Evolutionary conservation across 768 basidiomycete genomes (phyloP), one percentile per base, ranked within the genome.

Genomic region (Daedaleopsis sinensis): DNA sequence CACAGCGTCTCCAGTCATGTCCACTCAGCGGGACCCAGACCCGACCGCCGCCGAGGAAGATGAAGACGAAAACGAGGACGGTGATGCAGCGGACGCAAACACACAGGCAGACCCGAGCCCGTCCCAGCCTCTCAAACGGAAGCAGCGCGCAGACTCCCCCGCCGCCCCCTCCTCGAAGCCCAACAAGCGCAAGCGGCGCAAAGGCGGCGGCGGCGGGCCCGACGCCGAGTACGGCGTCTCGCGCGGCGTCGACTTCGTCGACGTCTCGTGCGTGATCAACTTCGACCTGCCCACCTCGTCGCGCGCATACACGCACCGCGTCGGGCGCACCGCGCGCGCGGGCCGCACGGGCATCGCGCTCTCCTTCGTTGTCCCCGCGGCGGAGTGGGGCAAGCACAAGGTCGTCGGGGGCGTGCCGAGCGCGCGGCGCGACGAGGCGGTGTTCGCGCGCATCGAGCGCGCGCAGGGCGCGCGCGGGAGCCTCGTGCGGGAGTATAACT

Each of bases 261-360:
- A 97, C 66, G 97, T 98, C 57, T 88, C 95, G 11, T 98, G 96
- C 67, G 96, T 99, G 3, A 84, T 99, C 72, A 99, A 99, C 78
- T 99, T 98, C 74, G 97, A 99, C 74, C 82, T 98, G n/a, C 97
- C 97, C 0, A 79, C 85, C 0, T 89, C 94, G 0, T 83, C 92
- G 5, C 88, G 88, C 18, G 84, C 94, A 13, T 99, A 99, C 71
- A 95, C 92, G 0, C 97, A 99, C 72, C 89, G 97, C 52, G 90
- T 98, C 16, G 97, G 97, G 13, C 88, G 97, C 24, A 99, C 97
- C 0, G 97, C 97, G 15, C 92, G 97, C 21, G 97, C 96, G 0
- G 97, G 97, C 0, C 87, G 93, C 35, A 88, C 92, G 0, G 97
- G 97, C 11, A 90, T 96, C 81, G 85, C 94, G 1, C 76, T 99